phyloP scores from a whole-genome alignment of 768 basidiomycete genomes.

The Mycena indigotica region DNA sequence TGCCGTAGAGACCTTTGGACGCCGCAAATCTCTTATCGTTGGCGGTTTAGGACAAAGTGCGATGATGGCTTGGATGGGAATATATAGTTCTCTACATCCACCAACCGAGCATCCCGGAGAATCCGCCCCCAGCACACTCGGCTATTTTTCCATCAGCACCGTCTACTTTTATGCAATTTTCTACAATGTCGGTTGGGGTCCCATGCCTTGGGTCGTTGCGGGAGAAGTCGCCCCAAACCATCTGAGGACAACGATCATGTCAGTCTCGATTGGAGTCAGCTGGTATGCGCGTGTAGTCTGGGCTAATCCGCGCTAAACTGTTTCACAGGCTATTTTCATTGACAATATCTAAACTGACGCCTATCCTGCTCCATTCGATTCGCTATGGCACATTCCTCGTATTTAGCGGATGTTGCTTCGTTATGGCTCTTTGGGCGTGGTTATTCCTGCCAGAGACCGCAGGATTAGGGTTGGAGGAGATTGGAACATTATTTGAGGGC shows the following conservation, averaged over 20 bases:
- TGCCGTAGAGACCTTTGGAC: conserved; percentile 51
- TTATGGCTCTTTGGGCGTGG: conserved; percentile 47
- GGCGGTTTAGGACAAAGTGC: conserved; percentile 51
- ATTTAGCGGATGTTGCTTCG: conserved; percentile 44
- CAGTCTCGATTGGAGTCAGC: conserved; percentile 42
- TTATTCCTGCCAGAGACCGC: conserved; percentile 50
- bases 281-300: too few species aligned
- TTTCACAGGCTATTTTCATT: conserved; percentile 41
- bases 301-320: too few species aligned
- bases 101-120: conserved; percentile 7
- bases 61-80: conserved; percentile 52
- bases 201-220: conserved; percentile 44
- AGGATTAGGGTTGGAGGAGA: conserved; percentile 48
- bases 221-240: conserved; percentile 49
- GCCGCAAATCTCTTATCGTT: conserved; percentile 51
- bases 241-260: conserved; percentile 41
- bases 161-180: conserved; percentile 52
- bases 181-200: conserved; percentile 47
- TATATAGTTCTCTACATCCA: conserved; percentile 41
- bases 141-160: conserved; percentile 47
- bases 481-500: conserved; percentile 45
- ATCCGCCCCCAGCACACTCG: conserved; percentile 33
- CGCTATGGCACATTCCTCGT: conserved; percentile 44
- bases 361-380: conserved; percentile 36
- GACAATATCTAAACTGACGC: conserved; percentile 48